Conservation (phyloP, 768 basidiomycete species). For the Suillus subalutaceus region DNA sequence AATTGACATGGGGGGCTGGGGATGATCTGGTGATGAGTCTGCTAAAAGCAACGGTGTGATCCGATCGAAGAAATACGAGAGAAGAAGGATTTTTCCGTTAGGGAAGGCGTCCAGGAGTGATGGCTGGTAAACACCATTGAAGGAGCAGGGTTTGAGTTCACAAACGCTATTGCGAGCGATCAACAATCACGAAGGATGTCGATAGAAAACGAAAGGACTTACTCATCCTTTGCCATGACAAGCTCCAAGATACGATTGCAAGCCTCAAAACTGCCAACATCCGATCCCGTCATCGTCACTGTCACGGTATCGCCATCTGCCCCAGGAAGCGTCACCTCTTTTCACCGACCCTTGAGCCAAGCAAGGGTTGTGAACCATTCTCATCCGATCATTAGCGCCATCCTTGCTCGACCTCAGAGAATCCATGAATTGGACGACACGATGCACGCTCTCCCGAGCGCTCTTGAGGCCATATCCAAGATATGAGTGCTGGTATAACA, state of each 20-base stretch:
- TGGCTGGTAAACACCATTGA: conserved; percentile 97
- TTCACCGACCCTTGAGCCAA: conserved; percentile 65
- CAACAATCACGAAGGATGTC: conserved; percentile 1
- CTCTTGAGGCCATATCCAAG: conserved; percentile 95
- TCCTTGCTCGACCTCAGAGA: conserved; percentile 38
- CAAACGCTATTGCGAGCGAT: conserved; percentile 59
- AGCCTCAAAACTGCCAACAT: conserved; percentile 81
- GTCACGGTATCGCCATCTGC: conserved; percentile 43
- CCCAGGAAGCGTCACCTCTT: conserved; percentile 65
- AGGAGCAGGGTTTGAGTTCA: conserved; percentile 91
- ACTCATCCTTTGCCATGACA: conserved; percentile 95
- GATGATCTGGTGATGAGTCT: conserved; percentile 22
- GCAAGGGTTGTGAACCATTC: conserved; percentile 69
- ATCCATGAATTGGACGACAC: conserved; percentile 86
- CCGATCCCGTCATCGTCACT: conserved; percentile 86
- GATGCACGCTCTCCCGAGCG: conserved; percentile 82
- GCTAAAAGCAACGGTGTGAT: conserved; percentile 70
- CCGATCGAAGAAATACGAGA: conserved; percentile 99
- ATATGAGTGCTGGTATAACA: conserved; percentile 96
- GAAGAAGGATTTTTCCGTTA: conserved; percentile 80
- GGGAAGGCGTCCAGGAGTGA: conserved; percentile 88
- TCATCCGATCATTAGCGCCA: conserved; percentile 10
- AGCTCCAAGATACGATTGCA: conserved; percentile 84
- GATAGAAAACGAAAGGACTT: conserved; percentile 37
- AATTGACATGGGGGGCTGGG: conserved; percentile 44